These are phyloP conservation scores for Zygnema cylindricum DNA, from an alignment of 139 green algal species.

Conservation along the genomic window DNA sequence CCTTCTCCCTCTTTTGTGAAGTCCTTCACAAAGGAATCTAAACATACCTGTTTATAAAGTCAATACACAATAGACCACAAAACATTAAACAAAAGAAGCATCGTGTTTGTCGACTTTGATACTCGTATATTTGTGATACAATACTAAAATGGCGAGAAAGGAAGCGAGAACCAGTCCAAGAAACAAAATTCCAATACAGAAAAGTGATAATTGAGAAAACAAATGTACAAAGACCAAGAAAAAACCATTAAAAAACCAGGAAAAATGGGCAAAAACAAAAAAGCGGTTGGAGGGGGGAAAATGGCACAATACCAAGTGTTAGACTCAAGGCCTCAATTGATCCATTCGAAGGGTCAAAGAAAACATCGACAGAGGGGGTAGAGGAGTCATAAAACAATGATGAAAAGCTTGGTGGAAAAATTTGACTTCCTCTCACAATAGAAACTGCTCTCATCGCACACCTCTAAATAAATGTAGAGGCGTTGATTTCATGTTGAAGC, in stretches of 20 bases:
- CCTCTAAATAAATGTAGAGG: too few species aligned
- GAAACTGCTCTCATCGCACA: slow-evolving; percentile 55
- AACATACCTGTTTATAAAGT: slow-evolving; percentile 39
- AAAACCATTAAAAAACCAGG: background rate
- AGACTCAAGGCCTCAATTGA: slow-evolving; percentile 12
- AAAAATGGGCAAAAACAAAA: too few species aligned
- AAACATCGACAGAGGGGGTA: slow-evolving; percentile 39
- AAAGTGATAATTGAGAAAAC: background rate
- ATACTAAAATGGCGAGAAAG: too few species aligned
- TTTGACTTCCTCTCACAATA: slow-evolving; percentile 10
- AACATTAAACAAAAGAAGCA: too few species aligned
- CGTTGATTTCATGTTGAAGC: too few species aligned
- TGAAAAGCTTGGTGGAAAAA: slow-evolving; percentile 41
- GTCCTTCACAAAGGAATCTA: slow-evolving; percentile 31
- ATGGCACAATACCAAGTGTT: background rate
- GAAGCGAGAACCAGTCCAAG: too few species aligned
- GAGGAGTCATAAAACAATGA: slow-evolving; percentile 60
- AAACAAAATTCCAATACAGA: background rate
- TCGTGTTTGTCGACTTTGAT: too few species aligned
- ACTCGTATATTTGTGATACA: too few species aligned
- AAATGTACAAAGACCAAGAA: background rate
- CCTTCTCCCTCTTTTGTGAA: slow-evolving; percentile 3
- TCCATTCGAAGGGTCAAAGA: slow-evolving; percentile 56
- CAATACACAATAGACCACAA: too few species aligned
- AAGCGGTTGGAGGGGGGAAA: background rate